phyloP scores from a whole-genome alignment of 2,329 filamentous ascomycete species.

The Thielaviopsis euricoi region DNA sequence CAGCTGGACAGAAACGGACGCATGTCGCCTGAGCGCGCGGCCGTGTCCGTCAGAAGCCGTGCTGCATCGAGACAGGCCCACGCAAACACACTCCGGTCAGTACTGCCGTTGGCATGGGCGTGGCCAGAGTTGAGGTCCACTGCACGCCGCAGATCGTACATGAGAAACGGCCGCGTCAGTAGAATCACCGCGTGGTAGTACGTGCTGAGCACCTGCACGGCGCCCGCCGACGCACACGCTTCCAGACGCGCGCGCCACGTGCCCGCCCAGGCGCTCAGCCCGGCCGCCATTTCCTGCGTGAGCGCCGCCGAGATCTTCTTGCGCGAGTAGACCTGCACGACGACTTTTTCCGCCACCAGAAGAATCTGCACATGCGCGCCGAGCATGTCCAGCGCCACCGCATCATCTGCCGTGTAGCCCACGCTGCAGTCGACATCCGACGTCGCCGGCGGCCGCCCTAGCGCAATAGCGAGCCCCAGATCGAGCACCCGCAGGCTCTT shows the following conservation, averaged over 20 bases:
- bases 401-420: constrained; percentile 16
- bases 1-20: neutral
- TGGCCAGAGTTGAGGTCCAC: neutral
- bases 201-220: constrained; percentile 33
- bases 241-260: constrained; percentile 29
- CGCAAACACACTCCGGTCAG: neutral
- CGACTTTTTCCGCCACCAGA: constrained; percentile 32
- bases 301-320: constrained; percentile 35
- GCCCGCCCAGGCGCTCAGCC: constrained; percentile 34
- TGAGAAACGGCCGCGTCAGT: constrained; percentile 36
- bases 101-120: too few relatives aligned
- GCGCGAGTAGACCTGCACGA: constrained; percentile 35
- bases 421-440: constrained; percentile 39
- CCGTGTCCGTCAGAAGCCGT: neutral
- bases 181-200: constrained; percentile 44
- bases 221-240: constrained; percentile 21
- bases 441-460: constrained; percentile 36
- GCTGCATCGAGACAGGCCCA: neutral
- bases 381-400: constrained; percentile 28
- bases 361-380: constrained; percentile 37
- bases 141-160: constrained; percentile 29
- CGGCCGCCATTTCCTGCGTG: constrained; percentile 35
- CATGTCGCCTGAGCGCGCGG: neutral
- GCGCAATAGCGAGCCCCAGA: constrained; percentile 34
- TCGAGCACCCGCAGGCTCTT: constrained; percentile 36